Evolutionary conservation across 2,329 filamentous ascomycete species (phyloP).

Genomic region (Pyrenochaeta sp.): DNA sequence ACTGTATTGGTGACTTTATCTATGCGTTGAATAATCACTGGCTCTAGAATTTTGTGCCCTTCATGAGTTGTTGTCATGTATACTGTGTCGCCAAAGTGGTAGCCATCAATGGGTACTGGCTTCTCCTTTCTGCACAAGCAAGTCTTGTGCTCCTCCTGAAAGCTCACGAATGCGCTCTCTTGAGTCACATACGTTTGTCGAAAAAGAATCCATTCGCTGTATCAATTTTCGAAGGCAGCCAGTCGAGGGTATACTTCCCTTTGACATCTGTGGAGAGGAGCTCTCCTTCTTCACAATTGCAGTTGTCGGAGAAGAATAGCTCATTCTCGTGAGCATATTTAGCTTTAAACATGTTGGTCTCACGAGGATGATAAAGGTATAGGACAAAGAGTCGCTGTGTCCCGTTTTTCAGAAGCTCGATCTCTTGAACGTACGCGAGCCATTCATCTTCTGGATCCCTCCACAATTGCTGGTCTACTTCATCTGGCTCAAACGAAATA

Average conservation of each 20-base stretch:
- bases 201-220: conserved; percentile 65
- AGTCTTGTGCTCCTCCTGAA: conserved; percentile 63
- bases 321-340: conserved; percentile 77
- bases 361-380: conserved; percentile 76
- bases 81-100: conserved; percentile 67
- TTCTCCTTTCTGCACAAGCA: conserved; percentile 57
- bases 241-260: conserved; percentile 65
- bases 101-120: conserved; percentile 34
- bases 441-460: conserved; percentile 64
- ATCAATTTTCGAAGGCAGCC: conserved; percentile 62
- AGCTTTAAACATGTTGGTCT: conserved; percentile 74
- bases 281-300: conserved; percentile 68
- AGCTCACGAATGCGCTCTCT: conserved; percentile 68
- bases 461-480: conserved; percentile 63
- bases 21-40: conserved; percentile 65
- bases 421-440: conserved; percentile 74
- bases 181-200: conserved; percentile 72
- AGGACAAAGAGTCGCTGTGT: conserved; percentile 66
- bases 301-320: conserved; percentile 79
- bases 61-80: conserved; percentile 53
- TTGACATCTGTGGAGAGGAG: conserved; percentile 66
- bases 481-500: conserved; percentile 57
- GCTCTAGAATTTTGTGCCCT: conserved; percentile 59
- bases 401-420: conserved; percentile 37
- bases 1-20: conserved; percentile 40